Percentiles rank a stretch among this genome's conserved stretches.
Evolutionary conservation across 2,329 filamentous ascomycete species (phyloP).

Genomic region (Septoria petroselini): DNA sequence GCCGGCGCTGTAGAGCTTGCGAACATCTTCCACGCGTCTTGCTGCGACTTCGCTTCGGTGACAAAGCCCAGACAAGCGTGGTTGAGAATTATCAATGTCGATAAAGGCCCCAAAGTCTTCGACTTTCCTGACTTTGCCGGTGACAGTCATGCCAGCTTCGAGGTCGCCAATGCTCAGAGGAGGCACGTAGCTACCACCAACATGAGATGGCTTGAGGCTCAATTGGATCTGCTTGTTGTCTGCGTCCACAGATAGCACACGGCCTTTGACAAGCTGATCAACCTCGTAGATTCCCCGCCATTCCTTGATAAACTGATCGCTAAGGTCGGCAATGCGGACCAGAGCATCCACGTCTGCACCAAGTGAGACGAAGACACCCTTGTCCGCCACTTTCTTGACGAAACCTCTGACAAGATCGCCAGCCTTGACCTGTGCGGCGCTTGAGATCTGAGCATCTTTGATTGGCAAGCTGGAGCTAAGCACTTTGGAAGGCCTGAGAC

Average conservation of each 20-base stretch:
- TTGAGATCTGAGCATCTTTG: constrained; percentile 74
- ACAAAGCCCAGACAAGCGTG: constrained; percentile 87
- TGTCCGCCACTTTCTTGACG: constrained; percentile 83
- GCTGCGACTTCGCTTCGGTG: constrained; percentile 92
- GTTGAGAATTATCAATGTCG: constrained; percentile 72
- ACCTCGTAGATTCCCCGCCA: constrained; percentile 89
- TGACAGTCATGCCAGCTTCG: constrained; percentile 74
- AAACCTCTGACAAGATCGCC: constrained; percentile 87
- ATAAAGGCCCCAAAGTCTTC: constrained; percentile 96
- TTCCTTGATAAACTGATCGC: constrained; percentile 87
- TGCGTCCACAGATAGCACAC: constrained; percentile 69
- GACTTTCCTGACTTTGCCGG: constrained; percentile 87
- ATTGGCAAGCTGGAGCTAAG: constrained; percentile 80
- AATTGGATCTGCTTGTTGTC: constrained; percentile 72
- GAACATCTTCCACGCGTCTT: constrained; percentile 74
- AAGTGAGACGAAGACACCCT: constrained; percentile 81
- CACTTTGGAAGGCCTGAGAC: constrained; percentile 80
- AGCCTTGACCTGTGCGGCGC: constrained; percentile 65
- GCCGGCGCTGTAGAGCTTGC: constrained; percentile 82
- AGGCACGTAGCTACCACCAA: constrained; percentile 74
- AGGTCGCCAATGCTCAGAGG: constrained; percentile 74
- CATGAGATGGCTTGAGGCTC: constrained; percentile 78
- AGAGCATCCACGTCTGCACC: constrained; percentile 78
- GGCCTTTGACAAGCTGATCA: constrained; percentile 86
- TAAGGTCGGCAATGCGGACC: constrained; percentile 82